phyloP scores from a whole-genome alignment of 2,329 filamentous ascomycete genomes.

The Paradendryphiella salina region DNA sequence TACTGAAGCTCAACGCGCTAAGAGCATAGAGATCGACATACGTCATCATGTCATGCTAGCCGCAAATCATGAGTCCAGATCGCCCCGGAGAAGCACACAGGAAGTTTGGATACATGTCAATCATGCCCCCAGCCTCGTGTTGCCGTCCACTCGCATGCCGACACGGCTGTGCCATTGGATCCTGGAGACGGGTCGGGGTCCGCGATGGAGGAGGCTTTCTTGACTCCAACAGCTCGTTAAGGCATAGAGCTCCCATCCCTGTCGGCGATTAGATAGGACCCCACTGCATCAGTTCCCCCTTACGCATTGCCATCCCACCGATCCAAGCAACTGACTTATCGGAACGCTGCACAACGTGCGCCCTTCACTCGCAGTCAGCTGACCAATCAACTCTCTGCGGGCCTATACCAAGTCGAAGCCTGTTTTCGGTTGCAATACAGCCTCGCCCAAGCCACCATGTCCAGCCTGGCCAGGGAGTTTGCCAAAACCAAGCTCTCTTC shows the following conservation, averaged over 20 bases:
- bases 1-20: slow-evolving; percentile 23
- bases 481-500: slow-evolving; percentile 72
- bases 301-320: slow-evolving; percentile 12
- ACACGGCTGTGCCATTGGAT: slow-evolving; percentile 5
- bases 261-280: slow-evolving; percentile 13
- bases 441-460: slow-evolving; percentile 59
- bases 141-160: not conserved
- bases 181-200: not conserved
- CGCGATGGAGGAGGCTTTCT: slow-evolving; percentile 1
- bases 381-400: slow-evolving; percentile 14
- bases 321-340: slow-evolving; percentile 8
- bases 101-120: slow-evolving; percentile 2
- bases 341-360: slow-evolving; percentile 8
- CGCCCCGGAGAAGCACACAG: slow-evolving; percentile 5
- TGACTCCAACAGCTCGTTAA: slow-evolving; percentile 11
- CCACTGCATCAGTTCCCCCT: slow-evolving; percentile 8
- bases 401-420: slow-evolving; percentile 7
- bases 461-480: slow-evolving; percentile 77
- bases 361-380: not conserved
- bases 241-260: slow-evolving; percentile 14
- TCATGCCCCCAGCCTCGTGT: slow-evolving; percentile 3
- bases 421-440: slow-evolving; percentile 7
- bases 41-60: slow-evolving; percentile 22
- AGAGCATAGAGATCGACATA: slow-evolving; percentile 18
- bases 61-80: slow-evolving; percentile 17